Evolutionary conservation across 345 rosid genomes (phyloP).

Genomic region (Bruguiera sexangula): DNA sequence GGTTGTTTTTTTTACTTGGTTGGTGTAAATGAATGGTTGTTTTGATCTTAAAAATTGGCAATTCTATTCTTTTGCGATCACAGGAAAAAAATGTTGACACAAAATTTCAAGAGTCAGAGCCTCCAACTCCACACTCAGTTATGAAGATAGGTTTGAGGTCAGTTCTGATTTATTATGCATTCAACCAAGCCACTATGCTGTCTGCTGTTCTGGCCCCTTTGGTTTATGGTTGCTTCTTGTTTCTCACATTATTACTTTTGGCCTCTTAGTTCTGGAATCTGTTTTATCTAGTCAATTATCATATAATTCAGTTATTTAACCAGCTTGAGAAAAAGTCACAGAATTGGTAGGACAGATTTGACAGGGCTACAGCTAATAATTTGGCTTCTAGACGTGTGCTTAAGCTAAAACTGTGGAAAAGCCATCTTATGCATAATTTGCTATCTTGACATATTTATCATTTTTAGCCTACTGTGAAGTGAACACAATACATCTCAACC

Average conservation of each 20-base stretch:
- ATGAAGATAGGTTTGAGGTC: conserved; percentile 81
- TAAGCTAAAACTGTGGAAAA: not conserved
- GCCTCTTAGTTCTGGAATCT: not conserved
- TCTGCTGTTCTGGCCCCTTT: not conserved
- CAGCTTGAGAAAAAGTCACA: not conserved
- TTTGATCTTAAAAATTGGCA: not conserved
- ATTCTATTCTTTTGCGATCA: conserved; percentile 21
- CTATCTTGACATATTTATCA: not conserved
- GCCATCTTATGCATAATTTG: not conserved
- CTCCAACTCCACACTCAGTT: conserved; percentile 87
- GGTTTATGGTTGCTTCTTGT: not conserved
- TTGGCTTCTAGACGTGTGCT: not conserved
- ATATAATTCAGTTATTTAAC: not conserved
- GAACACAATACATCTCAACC: not conserved
- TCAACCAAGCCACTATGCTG: too few relatives aligned
- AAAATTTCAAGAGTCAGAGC: conserved; percentile 89
- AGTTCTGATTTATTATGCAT: conserved; percentile 13
- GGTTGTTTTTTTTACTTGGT: not conserved
- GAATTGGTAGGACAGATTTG: not conserved
- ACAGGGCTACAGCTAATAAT: not conserved
- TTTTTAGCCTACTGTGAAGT: not conserved
- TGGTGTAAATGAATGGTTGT: not conserved
- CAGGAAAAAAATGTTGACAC: conserved; percentile 88
- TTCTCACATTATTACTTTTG: not conserved
- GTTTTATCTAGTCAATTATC: not conserved